These are phyloP conservation scores for Pseudognaphalium luteoalbum DNA, from an alignment of 129 eudicot genomes.

Conservation along the genomic window DNA sequence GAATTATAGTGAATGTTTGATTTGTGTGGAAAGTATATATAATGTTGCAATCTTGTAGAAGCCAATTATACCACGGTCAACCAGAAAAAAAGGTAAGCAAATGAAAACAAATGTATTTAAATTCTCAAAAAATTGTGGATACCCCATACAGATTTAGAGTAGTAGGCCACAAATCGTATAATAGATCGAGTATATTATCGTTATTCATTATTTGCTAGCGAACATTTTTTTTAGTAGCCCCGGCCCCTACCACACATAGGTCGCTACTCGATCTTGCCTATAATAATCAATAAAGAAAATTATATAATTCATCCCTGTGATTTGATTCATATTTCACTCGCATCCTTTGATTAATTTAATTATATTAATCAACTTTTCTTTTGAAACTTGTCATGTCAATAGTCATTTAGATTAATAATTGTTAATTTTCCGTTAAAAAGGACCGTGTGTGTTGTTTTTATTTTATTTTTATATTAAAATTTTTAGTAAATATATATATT, in stretches of 20 bases:
- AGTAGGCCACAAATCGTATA: not conserved
- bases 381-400: too few species aligned
- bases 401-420: too few species aligned
- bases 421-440: too few species aligned
- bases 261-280: not conserved
- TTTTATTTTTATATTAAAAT: too few species aligned
- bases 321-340: too few species aligned
- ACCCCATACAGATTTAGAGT: conserved; percentile 18
- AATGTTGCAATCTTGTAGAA: not conserved
- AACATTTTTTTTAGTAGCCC: not conserved
- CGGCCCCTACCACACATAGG: conserved; percentile 12
- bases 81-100: not conserved
- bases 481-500: too few species aligned
- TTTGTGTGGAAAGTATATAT: not conserved
- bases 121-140: conserved; percentile 29
- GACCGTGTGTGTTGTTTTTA: too few species aligned
- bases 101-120: conserved; percentile 28
- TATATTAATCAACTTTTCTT: too few species aligned
- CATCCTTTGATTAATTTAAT: too few species aligned
- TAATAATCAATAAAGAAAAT: too few species aligned
- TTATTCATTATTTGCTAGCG: not conserved
- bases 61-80: not conserved
- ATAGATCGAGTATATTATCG: not conserved
- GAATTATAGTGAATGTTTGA: not conserved
- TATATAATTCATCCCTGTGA: too few species aligned